These are phyloP conservation scores for Podospora comata DNA, from an alignment of 495 filamentous ascomycete genomes.

Conservation along the genomic window DNA sequence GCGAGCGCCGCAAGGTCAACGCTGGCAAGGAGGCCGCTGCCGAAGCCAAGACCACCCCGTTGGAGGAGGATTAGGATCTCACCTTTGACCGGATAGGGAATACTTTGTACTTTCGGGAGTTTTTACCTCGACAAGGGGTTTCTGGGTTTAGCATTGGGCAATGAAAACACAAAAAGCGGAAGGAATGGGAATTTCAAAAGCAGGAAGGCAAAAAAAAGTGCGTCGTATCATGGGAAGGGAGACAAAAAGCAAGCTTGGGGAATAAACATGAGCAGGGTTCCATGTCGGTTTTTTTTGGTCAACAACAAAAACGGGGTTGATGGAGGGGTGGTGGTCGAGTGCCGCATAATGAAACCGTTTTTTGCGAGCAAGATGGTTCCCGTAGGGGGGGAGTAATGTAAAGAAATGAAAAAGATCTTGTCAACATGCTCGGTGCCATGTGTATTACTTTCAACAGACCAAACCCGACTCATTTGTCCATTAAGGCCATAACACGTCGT, in stretches of 20 bases:
- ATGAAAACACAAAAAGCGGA: background rate
- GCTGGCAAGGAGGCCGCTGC: constrained; percentile 24
- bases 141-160: background rate
- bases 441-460: background rate
- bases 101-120: background rate
- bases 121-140: constrained; percentile 4
- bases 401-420: background rate
- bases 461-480: no score
- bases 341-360: background rate
- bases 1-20: constrained; percentile 60
- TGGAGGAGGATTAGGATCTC: constrained; percentile 44
- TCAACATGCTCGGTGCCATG: background rate
- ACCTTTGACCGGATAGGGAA: background rate
- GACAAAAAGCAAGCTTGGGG: constrained; percentile 5
- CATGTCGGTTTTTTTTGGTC: background rate
- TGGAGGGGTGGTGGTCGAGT: background rate
- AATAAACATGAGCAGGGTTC: background rate
- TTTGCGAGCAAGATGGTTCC: background rate
- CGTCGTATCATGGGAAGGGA: background rate
- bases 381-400: background rate
- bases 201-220: constrained; percentile 1
- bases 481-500: no score
- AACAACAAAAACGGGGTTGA: background rate
- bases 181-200: background rate
- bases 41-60: constrained; percentile 33